Conservation (phyloP, 768 basidiomycete genomes). For the Rhizopogon sp. region DNA sequence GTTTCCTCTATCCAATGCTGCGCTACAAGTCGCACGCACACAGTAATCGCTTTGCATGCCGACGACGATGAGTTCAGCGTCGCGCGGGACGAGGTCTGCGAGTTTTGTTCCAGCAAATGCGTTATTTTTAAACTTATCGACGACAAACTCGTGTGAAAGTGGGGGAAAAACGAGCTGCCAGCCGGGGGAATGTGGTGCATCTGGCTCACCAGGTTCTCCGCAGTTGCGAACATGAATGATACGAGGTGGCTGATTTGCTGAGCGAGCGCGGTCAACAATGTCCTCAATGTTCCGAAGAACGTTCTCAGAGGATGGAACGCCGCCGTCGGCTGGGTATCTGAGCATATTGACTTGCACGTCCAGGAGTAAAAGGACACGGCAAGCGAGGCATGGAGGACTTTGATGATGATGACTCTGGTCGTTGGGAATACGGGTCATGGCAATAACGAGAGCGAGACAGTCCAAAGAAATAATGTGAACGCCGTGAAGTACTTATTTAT, state of each 20-base stretch:
- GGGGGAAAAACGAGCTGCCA: conserved; percentile 61
- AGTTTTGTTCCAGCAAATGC: conserved; percentile 60
- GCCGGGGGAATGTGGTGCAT: conserved; percentile 49
- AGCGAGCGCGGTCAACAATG: conserved; percentile 48
- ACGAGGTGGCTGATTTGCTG: conserved; percentile 40
- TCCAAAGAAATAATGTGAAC: neutral
- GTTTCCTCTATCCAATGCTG: conserved; percentile 60
- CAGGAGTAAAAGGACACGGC: conserved; percentile 53
- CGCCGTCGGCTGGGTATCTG: conserved; percentile 40
- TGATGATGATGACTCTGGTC: conserved; percentile 15
- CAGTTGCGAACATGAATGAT: conserved; percentile 68
- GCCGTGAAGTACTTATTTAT: neutral
- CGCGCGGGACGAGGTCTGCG: conserved; percentile 39
- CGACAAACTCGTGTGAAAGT: conserved; percentile 42
- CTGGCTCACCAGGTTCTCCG: conserved; percentile 56
- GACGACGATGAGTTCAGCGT: conserved; percentile 60
- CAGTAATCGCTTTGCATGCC: conserved; percentile 69
- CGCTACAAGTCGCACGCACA: conserved; percentile 50
- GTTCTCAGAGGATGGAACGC: conserved; percentile 41
- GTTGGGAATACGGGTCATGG: conserved; percentile 13
- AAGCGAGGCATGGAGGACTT: conserved; percentile 11
- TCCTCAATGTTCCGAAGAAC: conserved; percentile 43
- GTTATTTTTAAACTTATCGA: conserved; percentile 70
- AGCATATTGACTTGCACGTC: conserved; percentile 54
- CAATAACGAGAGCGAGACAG: neutral